These are phyloP conservation scores for Apiotrichum sp. DNA, from an alignment of 1,284 basidiomycete species.

Conservation along the genomic window DNA sequence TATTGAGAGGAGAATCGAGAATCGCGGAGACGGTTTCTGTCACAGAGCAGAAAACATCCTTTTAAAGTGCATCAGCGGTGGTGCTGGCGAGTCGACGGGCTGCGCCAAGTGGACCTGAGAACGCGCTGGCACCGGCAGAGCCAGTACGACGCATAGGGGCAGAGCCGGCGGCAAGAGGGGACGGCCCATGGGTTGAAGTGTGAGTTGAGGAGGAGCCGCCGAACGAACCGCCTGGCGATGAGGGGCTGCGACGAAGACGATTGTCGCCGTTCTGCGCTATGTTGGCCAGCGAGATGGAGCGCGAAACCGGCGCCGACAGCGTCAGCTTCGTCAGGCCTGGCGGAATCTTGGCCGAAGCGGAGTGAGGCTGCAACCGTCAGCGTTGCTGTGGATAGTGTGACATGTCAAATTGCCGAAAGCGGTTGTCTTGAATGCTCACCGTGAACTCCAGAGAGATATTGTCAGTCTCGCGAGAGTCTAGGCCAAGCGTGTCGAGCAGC, in stretches of 20 bases:
- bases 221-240: background rate
- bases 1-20: no score
- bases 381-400: no score
- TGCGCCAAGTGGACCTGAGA: slow-evolving; percentile 12
- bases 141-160: slow-evolving; percentile 6
- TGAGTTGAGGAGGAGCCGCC: background rate
- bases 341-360: background rate
- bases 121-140: slow-evolving; percentile 8
- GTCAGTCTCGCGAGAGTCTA: slow-evolving; percentile 56
- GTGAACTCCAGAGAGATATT: slow-evolving; percentile 75
- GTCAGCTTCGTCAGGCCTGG: background rate
- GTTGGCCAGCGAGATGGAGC: slow-evolving; percentile 3
- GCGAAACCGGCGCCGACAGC: background rate
- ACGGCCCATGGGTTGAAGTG: background rate
- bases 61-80: background rate
- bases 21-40: no score
- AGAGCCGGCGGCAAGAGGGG: background rate
- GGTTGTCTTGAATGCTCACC: slow-evolving; percentile 53
- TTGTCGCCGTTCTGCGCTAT: background rate
- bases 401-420: no score
- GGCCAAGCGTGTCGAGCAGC: slow-evolving; percentile 62
- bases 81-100: slow-evolving; percentile 11
- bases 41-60: background rate
- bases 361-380: background rate
- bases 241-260: slow-evolving; percentile 1